Base-by-base conservation (phyloP, 2,329 filamentous ascomycete genomes). In the Epichloe festucae region DNA sequence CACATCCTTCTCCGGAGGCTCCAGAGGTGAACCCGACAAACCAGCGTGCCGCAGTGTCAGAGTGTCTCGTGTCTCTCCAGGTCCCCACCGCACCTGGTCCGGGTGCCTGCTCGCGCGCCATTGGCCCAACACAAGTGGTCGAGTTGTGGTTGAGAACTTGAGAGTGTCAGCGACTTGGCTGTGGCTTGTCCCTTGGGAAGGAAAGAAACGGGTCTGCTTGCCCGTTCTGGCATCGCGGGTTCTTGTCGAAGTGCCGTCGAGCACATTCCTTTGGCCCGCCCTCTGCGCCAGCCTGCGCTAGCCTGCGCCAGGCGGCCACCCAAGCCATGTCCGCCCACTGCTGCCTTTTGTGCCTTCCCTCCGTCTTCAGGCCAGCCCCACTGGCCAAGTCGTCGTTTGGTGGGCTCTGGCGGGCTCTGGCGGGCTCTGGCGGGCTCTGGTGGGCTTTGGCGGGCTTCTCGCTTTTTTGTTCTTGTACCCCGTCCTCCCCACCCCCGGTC, bases 391-490 rank as follows among this genome's bases (percentile, higher is more conserved):
- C 14, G 27, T 23, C 31, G 17, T 47, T 43, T 35, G n/a, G 27
- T 21, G 19, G 40, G 23, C 23, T 23, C 4, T 23, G 21, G 21
- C 1, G 21, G 21, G 21, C 21, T 23, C 1, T 23, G 23, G 23
- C 5, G 23, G 23, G 23, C 23, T 6, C 23, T 35, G 27, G 27
- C 34, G 19, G 39, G 23, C 6, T 23, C 6, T 23, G 21, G 21
- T 4, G 21, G 21, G 23, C 6, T 46, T 23, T 34, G 27, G 27
- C 21, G 19, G 40, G 45, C 43, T 45, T 17, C n/a, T 43, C 36
- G 35, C 12, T 27, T 27, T 49, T 46, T 46, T 46, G 21, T 34
- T 31, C 42, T 46, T 53, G 42, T 50, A 47, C 51, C 41, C 42
- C 51, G 23, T 46, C 46, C 31, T 49, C 35, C 51, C 47, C 51